Evolutionary conservation across 1,284 basidiomycete genomes (phyloP), one percentile per base, ranked within the genome.

Genomic region (Leccinum pachyderme): DNA sequence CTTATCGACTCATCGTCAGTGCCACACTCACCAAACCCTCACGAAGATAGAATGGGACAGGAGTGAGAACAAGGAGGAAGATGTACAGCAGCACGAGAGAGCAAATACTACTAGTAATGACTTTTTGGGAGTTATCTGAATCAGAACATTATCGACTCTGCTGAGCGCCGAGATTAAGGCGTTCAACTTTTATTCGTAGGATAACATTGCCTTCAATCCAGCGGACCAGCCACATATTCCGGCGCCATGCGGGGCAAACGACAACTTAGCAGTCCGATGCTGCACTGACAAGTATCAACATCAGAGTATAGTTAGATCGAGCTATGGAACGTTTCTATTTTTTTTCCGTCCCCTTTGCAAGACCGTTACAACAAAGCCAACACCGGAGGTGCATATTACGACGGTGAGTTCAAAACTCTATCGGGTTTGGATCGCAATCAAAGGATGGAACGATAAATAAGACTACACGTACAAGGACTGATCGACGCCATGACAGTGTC

Each of bases 381-480:
- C n/a, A 28, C 41, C 28, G 22, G 31, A 11, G 22, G 31, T 8
- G 49, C 49, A 35, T 41, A 15, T 44, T 25, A 52, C 31, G 33
- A 49, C 15, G 46, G 29, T 32, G 47, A 48, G 35, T 24, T 53
- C 25, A 39, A 27, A 47, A 50, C 33, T 52, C 63, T 63, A 44
- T n/a, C 24, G 29, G 41, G 22, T 43, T 54, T 49, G 45, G n/a
- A 47, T 37, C 33, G 35, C 24, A 56, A 9, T 5, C 15, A 41
- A 45, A 27, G 18, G 44, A 43, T 45, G 22, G 5, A 28, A 44
- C 7, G 47, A 47, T 7, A 18, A 53, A 31, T 35, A 29, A 43
- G 18, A 13, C 39, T 18, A 32, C 27, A 68, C 62, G 54, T 24
- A 70, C 67, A 65, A 24, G 51, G 45, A 18, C 32, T 51, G 44